phyloP scores from a whole-genome alignment of 148 eudicot species.

The Amaranthus palmeri region DNA sequence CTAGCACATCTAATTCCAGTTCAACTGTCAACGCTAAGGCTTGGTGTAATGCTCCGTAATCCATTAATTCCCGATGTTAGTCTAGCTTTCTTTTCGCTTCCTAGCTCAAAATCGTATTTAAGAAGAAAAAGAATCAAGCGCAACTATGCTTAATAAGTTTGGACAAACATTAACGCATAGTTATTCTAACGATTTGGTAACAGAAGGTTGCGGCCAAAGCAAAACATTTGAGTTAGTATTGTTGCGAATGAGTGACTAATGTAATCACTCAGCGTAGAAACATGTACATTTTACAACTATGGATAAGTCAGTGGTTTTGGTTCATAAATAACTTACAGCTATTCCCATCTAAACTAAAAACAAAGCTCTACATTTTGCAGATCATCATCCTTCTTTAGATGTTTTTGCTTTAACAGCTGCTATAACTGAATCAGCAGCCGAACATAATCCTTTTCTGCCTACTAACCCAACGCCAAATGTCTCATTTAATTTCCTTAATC shows the following conservation, averaged over 20 bases:
- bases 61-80: no score
- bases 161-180: no score
- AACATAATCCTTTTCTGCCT: slow-evolving; percentile 44
- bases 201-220: no score
- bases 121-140: no score
- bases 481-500: slow-evolving; percentile 38
- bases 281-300: slow-evolving; percentile 17
- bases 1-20: no score
- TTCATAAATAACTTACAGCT: not conserved
- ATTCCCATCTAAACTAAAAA: slow-evolving; percentile 6
- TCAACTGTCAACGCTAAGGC: no score
- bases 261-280: slow-evolving; percentile 18
- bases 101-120: no score
- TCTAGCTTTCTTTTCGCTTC: no score
- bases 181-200: no score
- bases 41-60: no score
- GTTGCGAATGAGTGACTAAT: slow-evolving; percentile 1
- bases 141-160: no score
- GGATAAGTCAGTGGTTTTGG: not conserved
- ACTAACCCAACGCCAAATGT: slow-evolving; percentile 48
- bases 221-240: not conserved
- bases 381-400: slow-evolving; percentile 14
- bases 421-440: slow-evolving; percentile 44
- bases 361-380: slow-evolving; percentile 7
- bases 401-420: slow-evolving; percentile 34